Base-by-base conservation (phyloP, 345 rosid genomes). In the Angophora floribunda region DNA sequence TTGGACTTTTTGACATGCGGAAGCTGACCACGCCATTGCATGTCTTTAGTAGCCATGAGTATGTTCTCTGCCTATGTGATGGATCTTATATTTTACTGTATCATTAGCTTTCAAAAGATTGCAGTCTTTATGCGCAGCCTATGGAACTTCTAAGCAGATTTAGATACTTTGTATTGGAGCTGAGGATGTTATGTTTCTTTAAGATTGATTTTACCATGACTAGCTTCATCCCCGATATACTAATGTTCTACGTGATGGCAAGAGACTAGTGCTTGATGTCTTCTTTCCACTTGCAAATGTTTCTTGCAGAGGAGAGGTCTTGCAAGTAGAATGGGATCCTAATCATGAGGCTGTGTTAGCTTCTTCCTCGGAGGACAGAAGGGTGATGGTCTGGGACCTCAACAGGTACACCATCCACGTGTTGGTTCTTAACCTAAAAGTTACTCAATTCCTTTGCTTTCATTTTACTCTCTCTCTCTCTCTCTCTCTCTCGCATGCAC, bases 261-360 rank as follows among this genome's bases (percentile, higher is more conserved):
- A 75, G 26, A 19, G 47, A 75, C 82, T 75, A 75, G 82, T 9
- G 82, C 82, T 44, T 75, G 82, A 36, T 75, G 13, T 75, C 49
- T 75, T 26, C 82, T 75, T 36, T 36, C 22, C 26, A 75, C 82
- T 70, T 19, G 26, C 36, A 32, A 91, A 87, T 87, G 52, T 55
- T 87, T 86, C 53, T 84, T 86, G 86, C 96, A 96, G 99, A 85
- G 99, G 94, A 86, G 99, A 97, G 85, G 99, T 98, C 55, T 95
- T 93, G 91, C 99, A 97, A 92, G 99, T 98, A 87, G 99, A 97
- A 89, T 98, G 99, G 99, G 96, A 98, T 94, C 99, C 99, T 47
- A 95, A 96, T 92, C 97, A 98, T 67, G 99, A 95, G 88, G 94
- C 97, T 6, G 97, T 98, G 89, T 92, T 97, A 50, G 99, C 99